These are phyloP conservation scores for Butyriboletus pseudospeciosus DNA, from an alignment of 1,284 basidiomycete genomes.

Conservation along the genomic window DNA sequence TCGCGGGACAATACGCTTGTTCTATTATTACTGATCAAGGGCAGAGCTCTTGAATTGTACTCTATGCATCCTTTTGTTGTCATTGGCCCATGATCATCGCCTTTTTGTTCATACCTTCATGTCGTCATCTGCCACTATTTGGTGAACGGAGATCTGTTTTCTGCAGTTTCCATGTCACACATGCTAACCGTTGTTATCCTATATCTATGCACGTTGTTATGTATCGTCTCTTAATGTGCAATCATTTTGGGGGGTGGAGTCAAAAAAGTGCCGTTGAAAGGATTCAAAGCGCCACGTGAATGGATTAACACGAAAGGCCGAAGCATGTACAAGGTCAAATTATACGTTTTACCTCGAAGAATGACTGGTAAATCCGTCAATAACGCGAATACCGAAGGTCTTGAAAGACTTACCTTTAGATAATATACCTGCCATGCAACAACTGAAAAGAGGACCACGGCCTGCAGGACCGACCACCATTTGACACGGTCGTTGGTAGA, in stretches of 20 bases:
- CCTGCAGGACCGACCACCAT: constrained; percentile 97
- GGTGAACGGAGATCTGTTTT: constrained; percentile 9
- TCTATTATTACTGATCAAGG: constrained; percentile 7
- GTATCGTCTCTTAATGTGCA: constrained; percentile 20
- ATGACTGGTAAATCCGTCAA: constrained; percentile 50
- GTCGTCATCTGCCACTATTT: constrained; percentile 4
- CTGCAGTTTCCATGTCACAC: constrained; percentile 4
- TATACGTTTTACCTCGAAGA: constrained; percentile 94
- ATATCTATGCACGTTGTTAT: constrained; percentile 26
- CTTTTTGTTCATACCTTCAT: constrained; percentile 20
- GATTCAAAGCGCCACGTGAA: neutral
- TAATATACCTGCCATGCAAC: constrained; percentile 99
- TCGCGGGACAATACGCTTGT: neutral
- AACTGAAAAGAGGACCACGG: constrained; percentile 80
- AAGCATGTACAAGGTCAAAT: constrained; percentile 47
- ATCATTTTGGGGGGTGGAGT: neutral
- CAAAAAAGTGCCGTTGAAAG: neutral
- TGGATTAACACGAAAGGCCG: neutral
- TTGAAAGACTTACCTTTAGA: constrained; percentile 67
- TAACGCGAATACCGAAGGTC: neutral
- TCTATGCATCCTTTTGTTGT: constrained; percentile 7
- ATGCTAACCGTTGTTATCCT: constrained; percentile 27
- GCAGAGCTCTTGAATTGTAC: constrained; percentile 21
- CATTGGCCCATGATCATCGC: constrained; percentile 10
- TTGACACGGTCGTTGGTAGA: constrained; percentile 96